These are phyloP conservation scores for Coemansia sp. DNA, from an alignment of 192 early-diverging fungal species.

Conservation along the genomic window DNA sequence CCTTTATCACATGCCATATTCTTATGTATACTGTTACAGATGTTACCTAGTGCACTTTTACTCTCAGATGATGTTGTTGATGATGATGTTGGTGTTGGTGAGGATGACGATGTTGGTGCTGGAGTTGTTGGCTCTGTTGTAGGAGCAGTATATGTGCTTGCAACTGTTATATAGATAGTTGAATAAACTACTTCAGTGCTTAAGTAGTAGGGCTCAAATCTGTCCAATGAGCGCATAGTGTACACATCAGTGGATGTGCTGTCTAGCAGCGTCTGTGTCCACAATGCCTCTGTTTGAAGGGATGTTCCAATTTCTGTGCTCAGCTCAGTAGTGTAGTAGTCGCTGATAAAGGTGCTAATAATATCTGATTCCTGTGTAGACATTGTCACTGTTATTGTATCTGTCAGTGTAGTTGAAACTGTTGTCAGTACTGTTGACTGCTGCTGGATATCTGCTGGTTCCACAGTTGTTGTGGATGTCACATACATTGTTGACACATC, in stretches of 20 bases:
- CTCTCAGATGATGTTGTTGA: no score
- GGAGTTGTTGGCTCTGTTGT: no score
- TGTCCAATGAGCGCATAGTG: neutral
- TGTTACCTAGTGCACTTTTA: no score
- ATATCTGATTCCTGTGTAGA: neutral
- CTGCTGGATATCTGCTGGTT: neutral
- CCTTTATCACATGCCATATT: no score
- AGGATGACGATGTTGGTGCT: no score
- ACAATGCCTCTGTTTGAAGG: neutral
- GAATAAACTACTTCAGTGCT: neutral
- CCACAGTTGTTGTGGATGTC: neutral
- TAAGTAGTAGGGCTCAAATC: neutral
- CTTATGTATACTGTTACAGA: no score
- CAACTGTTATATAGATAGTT: no score
- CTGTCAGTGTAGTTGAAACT: neutral
- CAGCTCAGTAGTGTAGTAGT: neutral
- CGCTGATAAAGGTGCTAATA: neutral
- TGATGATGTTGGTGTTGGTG: no score
- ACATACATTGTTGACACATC: neutral
- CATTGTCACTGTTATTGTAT: no score
- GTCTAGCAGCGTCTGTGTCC: neutral
- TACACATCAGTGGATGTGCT: neutral
- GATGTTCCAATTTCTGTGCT: neutral
- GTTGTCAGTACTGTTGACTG: neutral
- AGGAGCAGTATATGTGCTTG: no score